A percentile compares a stretch with the other conserved stretches of the same genome.
phyloP scores from a whole-genome alignment of 805 yeast species.

The Komagataella pastoris region DNA sequence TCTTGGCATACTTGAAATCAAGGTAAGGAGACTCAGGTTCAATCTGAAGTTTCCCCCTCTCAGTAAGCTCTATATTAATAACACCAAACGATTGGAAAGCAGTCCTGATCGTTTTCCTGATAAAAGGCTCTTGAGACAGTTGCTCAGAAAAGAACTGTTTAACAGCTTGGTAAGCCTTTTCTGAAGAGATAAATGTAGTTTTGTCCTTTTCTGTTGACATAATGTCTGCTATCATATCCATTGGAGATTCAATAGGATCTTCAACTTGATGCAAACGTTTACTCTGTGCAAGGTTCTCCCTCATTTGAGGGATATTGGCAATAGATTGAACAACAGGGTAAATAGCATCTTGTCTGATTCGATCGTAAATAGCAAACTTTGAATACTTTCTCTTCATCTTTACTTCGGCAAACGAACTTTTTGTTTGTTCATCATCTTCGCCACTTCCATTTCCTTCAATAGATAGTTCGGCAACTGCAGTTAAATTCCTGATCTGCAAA shows the following conservation, averaged over 20 bases:
- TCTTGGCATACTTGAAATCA: conserved; percentile 83
- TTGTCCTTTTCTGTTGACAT: conserved; percentile 12
- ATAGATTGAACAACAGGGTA: conserved; percentile 54
- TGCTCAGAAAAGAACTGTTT: conserved; percentile 70
- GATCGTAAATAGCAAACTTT: conserved; percentile 49
- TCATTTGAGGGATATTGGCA: conserved; percentile 73
- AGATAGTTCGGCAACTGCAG: conserved; percentile 7
- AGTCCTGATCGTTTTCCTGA: conserved; percentile 56
- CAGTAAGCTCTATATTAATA: conserved; percentile 67
- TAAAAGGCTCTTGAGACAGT: conserved; percentile 64
- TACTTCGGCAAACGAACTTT: conserved; percentile 8
- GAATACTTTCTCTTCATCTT: conserved; percentile 34
- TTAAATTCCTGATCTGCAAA: conserved; percentile 34
- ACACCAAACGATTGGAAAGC: conserved; percentile 52
- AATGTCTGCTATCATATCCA: conserved; percentile 34
- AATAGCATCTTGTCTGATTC: conserved; percentile 49
- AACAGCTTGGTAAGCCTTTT: conserved; percentile 59
- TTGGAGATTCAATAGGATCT: conserved; percentile 51
- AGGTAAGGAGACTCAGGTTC: conserved; percentile 72
- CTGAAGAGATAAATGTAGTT: conserved; percentile 39
- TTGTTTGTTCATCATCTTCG: neutral
- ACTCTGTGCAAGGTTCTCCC: conserved; percentile 62
- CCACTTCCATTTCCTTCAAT: neutral
- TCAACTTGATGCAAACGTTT: conserved; percentile 60
- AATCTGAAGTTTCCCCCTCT: conserved; percentile 68